These are phyloP conservation scores for Blastobotrys proliferans DNA, from an alignment of 1,139 yeast genomes.

Conservation along the genomic window DNA sequence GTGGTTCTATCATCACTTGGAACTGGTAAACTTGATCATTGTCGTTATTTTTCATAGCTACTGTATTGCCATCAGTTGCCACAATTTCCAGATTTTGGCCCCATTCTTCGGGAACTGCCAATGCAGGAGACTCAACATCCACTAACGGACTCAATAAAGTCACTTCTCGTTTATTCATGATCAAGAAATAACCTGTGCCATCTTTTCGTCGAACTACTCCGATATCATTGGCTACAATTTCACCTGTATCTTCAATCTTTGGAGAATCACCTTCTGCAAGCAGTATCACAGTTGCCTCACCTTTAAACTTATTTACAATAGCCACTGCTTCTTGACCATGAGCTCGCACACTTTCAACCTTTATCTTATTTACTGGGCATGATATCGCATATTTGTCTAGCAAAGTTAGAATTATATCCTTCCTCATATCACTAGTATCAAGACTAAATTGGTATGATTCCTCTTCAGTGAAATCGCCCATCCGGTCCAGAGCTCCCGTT, in stretches of 20 bases:
- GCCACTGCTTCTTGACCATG: constrained; percentile 49
- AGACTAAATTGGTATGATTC: constrained; percentile 13
- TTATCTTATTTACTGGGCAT: constrained; percentile 11
- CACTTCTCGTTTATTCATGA: constrained; percentile 29
- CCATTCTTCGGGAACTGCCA: constrained; percentile 19
- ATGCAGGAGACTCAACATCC: constrained; percentile 47
- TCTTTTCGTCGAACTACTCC: constrained; percentile 3
- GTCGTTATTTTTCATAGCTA: constrained; percentile 13
- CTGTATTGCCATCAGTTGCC: constrained; percentile 18
- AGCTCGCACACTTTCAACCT: constrained; percentile 23
- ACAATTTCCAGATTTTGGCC: constrained; percentile 16
- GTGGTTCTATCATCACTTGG: constrained; percentile 46
- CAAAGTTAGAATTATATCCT: constrained; percentile 65
- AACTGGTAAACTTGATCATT: constrained; percentile 35
- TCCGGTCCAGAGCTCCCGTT: constrained; percentile 22
- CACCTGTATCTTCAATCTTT: constrained; percentile 2
- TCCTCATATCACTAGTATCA: constrained; percentile 39
- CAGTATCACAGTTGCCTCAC: constrained; percentile 22
- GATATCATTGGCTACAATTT: constrained; percentile 3
- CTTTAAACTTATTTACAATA: constrained; percentile 33
- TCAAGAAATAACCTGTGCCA: constrained; percentile 4
- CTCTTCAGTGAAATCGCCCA: constrained; percentile 19
- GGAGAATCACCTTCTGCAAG: constrained; percentile 22
- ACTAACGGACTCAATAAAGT: constrained; percentile 63
- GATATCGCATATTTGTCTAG: constrained; percentile 27